phyloP scores from a whole-genome alignment of 441 rosid species.

The Pelargonium myrrhifolium region DNA sequence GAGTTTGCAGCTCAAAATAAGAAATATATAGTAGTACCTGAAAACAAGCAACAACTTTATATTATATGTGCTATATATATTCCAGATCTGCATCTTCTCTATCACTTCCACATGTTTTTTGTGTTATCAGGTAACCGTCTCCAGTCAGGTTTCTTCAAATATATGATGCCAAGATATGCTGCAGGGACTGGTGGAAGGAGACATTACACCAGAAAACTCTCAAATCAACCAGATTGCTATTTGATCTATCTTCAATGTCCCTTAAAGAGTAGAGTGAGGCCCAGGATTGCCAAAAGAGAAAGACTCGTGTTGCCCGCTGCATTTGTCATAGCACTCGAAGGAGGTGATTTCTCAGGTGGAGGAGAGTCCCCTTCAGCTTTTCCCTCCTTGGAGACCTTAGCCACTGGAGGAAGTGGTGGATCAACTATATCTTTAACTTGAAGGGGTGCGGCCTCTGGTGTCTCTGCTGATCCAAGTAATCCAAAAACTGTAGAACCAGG shows the following conservation, averaged over 20 bases:
- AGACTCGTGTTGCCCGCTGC: constrained; percentile 21
- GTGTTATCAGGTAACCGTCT: too few relatives aligned
- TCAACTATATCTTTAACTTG: constrained; percentile 31
- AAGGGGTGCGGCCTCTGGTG: constrained; percentile 45
- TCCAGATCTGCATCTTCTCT: too few relatives aligned
- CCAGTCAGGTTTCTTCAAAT: too few relatives aligned
- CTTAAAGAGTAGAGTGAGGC: constrained; percentile 17
- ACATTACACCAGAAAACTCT: not conserved
- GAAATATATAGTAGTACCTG: too few relatives aligned
- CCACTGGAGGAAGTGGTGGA: constrained; percentile 48
- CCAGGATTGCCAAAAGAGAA: constrained; percentile 22
- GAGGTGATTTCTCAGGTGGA: constrained; percentile 12
- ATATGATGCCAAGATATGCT: too few relatives aligned
- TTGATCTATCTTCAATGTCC: constrained; percentile 7
- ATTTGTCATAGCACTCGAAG: constrained; percentile 15
- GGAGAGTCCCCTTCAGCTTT: constrained; percentile 10
- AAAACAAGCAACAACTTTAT: too few relatives aligned
- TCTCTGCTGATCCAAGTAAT: not conserved
- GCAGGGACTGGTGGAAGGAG: too few relatives aligned
- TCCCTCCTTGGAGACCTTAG: constrained; percentile 8
- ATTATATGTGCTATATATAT: too few relatives aligned
- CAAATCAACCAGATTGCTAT: not conserved
- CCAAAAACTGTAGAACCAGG: constrained; percentile 32
- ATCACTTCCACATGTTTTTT: too few relatives aligned
- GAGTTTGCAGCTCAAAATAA: too few relatives aligned